Evolutionary conservation across 164 flowering plant species (phyloP).

Genomic region (Cinnamomum chago): DNA sequence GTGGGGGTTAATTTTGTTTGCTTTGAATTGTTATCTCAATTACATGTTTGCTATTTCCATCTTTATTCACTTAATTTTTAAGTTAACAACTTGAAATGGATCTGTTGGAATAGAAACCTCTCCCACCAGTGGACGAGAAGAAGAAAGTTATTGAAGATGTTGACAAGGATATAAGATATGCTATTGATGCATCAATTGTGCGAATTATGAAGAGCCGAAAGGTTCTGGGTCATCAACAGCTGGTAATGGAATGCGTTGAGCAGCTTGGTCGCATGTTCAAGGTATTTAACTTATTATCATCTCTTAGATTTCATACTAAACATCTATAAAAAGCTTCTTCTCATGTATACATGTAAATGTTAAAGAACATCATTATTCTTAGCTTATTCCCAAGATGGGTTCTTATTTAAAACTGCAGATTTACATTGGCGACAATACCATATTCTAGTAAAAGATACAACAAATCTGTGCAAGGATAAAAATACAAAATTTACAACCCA

Average conservation of each 20-base stretch:
- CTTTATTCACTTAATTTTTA: neutral
- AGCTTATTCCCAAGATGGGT: neutral
- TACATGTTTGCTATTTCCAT: neutral
- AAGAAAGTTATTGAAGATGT: constrained; percentile 87
- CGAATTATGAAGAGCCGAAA: constrained; percentile 92
- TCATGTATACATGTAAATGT: neutral
- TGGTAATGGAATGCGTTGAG: constrained; percentile 85
- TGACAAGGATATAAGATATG: constrained; percentile 84
- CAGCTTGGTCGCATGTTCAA: constrained; percentile 85
- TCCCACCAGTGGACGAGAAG: constrained; percentile 79
- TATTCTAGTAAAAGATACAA: too few species aligned
- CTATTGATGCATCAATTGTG: constrained; percentile 89
- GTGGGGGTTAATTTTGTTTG: constrained; percentile 22
- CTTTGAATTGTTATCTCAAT: neutral
- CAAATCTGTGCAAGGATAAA: too few species aligned
- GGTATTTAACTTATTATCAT: constrained; percentile 29
- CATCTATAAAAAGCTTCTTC: neutral
- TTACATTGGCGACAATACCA: too few species aligned
- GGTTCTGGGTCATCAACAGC: constrained; percentile 76
- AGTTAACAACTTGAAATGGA: neutral
- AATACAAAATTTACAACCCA: too few species aligned
- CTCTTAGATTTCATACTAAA: neutral
- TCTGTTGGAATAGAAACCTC: constrained; percentile 44
- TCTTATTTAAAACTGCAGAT: neutral
- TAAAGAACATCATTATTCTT: neutral